Conservation (phyloP, 1,284 basidiomycete species). For the Ceratobasidium sp. region DNA sequence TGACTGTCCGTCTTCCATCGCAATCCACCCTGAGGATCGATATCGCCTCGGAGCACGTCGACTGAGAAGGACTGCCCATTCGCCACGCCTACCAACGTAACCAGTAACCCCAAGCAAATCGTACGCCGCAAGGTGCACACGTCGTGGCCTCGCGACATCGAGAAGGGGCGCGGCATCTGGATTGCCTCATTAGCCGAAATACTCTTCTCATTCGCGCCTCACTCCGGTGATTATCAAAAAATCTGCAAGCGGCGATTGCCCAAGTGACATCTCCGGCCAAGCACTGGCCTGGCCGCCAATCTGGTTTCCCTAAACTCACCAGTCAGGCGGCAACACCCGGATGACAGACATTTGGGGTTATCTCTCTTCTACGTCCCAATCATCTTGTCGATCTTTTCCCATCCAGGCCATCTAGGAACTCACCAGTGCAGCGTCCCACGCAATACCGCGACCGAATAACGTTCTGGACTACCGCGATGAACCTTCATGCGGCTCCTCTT, state of each 20-base stretch:
- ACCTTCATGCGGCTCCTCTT: constrained; percentile 23
- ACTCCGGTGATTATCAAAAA: background rate
- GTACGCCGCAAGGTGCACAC: constrained; percentile 25
- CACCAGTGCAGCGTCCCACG: constrained; percentile 4
- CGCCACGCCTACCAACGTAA: too few species aligned
- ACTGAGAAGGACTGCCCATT: too few species aligned
- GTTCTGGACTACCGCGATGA: constrained; percentile 6
- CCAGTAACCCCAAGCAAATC: constrained; percentile 18
- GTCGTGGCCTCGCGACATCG: constrained; percentile 30
- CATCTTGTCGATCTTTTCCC: constrained; percentile 43
- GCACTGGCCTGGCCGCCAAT: constrained; percentile 4
- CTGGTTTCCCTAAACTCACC: background rate
- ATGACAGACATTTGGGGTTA: constrained; percentile 6
- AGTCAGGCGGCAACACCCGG: constrained; percentile 1
- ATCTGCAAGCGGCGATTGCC: constrained; percentile 28
- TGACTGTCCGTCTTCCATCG: constrained; percentile 12
- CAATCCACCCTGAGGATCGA: constrained; percentile 18
- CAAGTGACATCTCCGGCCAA: constrained; percentile 5
- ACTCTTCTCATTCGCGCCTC: constrained; percentile 2
- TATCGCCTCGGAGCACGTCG: constrained; percentile 2
- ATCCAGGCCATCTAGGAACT: constrained; percentile 21
- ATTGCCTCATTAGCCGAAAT: constrained; percentile 30
- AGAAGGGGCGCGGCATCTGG: constrained; percentile 10
- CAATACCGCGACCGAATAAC: background rate
- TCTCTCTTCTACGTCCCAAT: constrained; percentile 13